Evolutionary conservation across 2,329 filamentous ascomycete genomes (phyloP), one percentile per base, ranked within the genome.

Genomic region (Neopestalotiopsis clavispora): DNA sequence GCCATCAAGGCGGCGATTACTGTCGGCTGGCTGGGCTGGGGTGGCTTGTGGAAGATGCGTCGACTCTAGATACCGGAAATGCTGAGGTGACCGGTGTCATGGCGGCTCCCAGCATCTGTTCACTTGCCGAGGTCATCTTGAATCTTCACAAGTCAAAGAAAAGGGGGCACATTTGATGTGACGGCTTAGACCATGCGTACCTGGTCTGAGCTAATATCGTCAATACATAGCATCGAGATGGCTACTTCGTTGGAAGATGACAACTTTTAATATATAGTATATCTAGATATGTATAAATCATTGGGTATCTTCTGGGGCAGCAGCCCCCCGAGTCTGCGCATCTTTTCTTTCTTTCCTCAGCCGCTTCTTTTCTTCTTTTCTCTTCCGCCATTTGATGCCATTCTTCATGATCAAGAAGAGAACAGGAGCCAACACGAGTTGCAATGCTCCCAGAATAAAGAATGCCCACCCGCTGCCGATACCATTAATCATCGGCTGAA

Each of bases 271-370:
- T 52, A 23, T 52, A 7, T 52, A n/a, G n/a, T 9, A n/a, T 23
- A 52, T 52, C 34, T 6, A 38, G 14, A n/a, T n/a, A 7, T 9
- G n/a, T n/a, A 17, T 23, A 52, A 52, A 23, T 20, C n/a, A 52
- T n/a, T 52, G 17, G 14, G 17, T 20, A 52, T 52, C 45, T 7
- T 13, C 42, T 49, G 42, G n/a, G 14, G 42, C 13, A 5, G 42
- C 42, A 13, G 45, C 7, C 17, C 17, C 45, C 20, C 3, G 17
- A 52, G 14, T 3, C 17, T 52, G 17, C 45, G 17, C 20, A 14
- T 34, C 17, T 28, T 88, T 88, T 71, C 80, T 86, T 74, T 88
- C 87, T 72, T 83, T 83, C 10, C 73, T 88, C 20, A 85, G 73
- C 67, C 45, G 20, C 49, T 68, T 61, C 58, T 69, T 67, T 30